These are phyloP conservation scores for Auriculariales sp. DNA, from an alignment of 768 basidiomycete species.

Conservation along the genomic window DNA sequence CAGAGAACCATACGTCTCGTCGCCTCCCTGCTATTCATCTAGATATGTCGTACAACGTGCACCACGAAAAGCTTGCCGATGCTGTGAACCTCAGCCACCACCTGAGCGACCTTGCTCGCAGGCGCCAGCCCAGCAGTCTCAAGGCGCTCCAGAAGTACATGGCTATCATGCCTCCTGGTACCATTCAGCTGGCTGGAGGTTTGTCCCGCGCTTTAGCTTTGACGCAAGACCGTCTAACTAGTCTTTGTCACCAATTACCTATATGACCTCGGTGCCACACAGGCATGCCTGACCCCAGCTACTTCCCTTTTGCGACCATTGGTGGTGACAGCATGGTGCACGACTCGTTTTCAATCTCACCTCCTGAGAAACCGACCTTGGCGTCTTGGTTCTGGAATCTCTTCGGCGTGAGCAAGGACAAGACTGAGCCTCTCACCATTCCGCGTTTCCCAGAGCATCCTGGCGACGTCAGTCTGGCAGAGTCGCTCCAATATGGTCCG, in stretches of 20 bases:
- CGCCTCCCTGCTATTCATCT: no score
- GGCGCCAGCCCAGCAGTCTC: constrained; percentile 38
- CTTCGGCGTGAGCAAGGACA: constrained; percentile 26
- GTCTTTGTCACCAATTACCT: constrained; percentile 3
- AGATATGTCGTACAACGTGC: not conserved
- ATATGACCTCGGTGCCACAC: not conserved
- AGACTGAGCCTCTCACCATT: constrained; percentile 35
- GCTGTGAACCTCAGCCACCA: constrained; percentile 63
- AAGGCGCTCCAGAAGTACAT: constrained; percentile 54
- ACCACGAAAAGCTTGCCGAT: constrained; percentile 18
- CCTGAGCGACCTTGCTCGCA: constrained; percentile 38
- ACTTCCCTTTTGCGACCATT: constrained; percentile 55
- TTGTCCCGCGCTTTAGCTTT: constrained; percentile 8
- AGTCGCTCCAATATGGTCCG: constrained; percentile 54
- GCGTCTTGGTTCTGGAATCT: constrained; percentile 48
- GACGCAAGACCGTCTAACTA: no score
- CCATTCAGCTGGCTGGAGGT: constrained; percentile 61
- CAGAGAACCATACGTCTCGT: no score
- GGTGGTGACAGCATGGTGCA: constrained; percentile 36
- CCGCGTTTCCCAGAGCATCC: constrained; percentile 41
- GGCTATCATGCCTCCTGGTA: constrained; percentile 31
- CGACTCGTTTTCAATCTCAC: constrained; percentile 33
- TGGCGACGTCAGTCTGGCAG: constrained; percentile 41
- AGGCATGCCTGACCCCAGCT: constrained; percentile 54
- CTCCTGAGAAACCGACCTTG: constrained; percentile 12